Conservation (phyloP, 139 green algal genomes). For the Chlamydomonas schloesseri region DNA sequence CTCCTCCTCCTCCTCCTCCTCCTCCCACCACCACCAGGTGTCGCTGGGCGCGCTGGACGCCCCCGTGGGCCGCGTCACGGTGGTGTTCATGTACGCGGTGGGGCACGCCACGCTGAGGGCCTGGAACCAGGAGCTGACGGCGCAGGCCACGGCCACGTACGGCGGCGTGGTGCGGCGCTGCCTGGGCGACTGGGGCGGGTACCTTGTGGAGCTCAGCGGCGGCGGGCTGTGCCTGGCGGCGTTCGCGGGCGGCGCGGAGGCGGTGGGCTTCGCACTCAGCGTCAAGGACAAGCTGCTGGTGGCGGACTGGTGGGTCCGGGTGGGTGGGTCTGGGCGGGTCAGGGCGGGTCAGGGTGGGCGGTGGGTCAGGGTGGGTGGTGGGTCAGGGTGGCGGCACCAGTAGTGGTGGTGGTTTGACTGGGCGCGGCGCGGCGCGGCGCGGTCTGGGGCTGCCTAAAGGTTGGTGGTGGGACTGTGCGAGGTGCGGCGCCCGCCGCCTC, state of each 20-base stretch:
- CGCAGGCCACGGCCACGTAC: neutral
- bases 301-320: neutral
- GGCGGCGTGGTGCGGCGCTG: neutral
- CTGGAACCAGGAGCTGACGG: slow-evolving; percentile 12
- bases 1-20: too few relatives aligned
- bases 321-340: too few relatives aligned
- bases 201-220: neutral
- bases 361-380: too few relatives aligned
- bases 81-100: slow-evolving; percentile 25
- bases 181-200: neutral
- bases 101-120: neutral
- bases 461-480: too few relatives aligned
- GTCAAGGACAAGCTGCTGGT: neutral
- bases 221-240: slow-evolving; percentile 6
- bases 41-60: slow-evolving; percentile 3
- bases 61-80: slow-evolving; percentile 20
- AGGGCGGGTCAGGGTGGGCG: too few relatives aligned
- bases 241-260: neutral
- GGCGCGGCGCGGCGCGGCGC: too few relatives aligned
- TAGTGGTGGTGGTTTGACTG: too few relatives aligned
- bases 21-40: too few relatives aligned
- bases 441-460: too few relatives aligned
- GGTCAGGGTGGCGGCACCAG: too few relatives aligned
- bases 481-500: too few relatives aligned
- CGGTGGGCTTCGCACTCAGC: neutral